A percentile compares a stretch with the other conserved stretches of the same genome.
These are phyloP conservation scores for Fusarium setosum DNA, from an alignment of 2,329 filamentous ascomycete species.

Conservation along the genomic window DNA sequence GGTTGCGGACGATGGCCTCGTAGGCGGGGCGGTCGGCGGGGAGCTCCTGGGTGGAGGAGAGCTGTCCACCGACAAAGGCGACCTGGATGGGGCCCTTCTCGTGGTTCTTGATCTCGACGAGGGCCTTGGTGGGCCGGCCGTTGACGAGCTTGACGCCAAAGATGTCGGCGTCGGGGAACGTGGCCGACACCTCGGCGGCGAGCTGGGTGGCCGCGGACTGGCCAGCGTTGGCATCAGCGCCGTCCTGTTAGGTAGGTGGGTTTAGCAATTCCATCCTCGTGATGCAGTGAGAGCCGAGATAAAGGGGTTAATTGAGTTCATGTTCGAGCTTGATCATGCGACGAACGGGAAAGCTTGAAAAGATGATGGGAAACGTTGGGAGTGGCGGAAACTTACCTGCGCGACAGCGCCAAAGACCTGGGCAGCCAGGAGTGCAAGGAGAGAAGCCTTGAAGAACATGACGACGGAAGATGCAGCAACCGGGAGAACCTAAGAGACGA, in stretches of 20 bases:
- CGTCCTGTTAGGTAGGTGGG: conserved; percentile 12
- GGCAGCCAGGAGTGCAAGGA: conserved; percentile 78
- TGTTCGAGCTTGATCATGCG: conserved; percentile 5
- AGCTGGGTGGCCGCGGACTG: conserved; percentile 47
- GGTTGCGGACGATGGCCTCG: conserved; percentile 79
- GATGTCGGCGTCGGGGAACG: conserved; percentile 79
- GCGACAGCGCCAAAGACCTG: conserved; percentile 74
- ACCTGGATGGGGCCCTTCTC: conserved; percentile 82
- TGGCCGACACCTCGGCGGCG: conserved; percentile 73
- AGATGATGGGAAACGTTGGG: background rate
- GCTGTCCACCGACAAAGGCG: conserved; percentile 79
- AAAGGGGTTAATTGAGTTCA: background rate
- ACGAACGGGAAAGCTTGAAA: background rate
- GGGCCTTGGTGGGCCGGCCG: conserved; percentile 83
- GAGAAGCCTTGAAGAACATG: conserved; percentile 82
- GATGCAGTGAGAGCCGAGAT: background rate
- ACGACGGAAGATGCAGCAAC: conserved; percentile 21
- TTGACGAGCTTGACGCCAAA: conserved; percentile 98
- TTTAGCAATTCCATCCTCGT: background rate
- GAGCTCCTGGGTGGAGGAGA: conserved; percentile 68
- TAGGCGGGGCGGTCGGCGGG: conserved; percentile 57
- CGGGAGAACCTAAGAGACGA: conserved; percentile 14
- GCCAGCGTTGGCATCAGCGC: conserved; percentile 34
- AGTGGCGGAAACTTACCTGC: conserved; percentile 61
- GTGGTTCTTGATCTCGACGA: conserved; percentile 86